A percentile compares a stretch with the other conserved stretches of the same genome.
phyloP scores from a whole-genome alignment of 805 yeast species.

The Wickerhamiella spandovensis region DNA sequence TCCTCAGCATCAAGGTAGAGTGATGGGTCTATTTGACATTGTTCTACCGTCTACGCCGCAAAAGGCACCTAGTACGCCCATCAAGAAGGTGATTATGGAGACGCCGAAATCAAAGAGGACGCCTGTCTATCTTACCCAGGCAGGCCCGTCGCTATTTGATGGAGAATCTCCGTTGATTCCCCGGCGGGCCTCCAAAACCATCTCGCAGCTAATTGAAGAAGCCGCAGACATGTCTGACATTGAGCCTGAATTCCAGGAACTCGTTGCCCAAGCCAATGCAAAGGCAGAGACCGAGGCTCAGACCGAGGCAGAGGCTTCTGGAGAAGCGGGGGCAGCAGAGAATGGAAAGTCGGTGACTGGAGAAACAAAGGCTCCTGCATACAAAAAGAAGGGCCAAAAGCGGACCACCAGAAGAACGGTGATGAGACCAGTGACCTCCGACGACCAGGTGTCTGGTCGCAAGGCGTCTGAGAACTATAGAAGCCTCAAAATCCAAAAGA shows the following conservation, averaged over 20 bases:
- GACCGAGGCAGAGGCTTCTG: not conserved
- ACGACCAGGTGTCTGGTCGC: constrained; percentile 4
- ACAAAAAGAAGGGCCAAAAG: constrained; percentile 27
- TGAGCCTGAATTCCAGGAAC: not conserved
- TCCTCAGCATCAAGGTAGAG: constrained; percentile 71
- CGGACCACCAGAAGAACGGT: constrained; percentile 23
- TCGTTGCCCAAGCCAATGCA: not conserved
- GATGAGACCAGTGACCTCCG: constrained; percentile 9
- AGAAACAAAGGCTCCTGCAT: constrained; percentile 19
- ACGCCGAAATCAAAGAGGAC: constrained; percentile 8
- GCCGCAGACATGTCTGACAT: not conserved
- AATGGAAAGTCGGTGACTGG: too few relatives aligned
- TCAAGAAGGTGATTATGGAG: constrained; percentile 4
- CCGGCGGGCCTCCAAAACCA: not conserved
- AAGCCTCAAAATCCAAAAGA: constrained; percentile 6
- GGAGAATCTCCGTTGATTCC: constrained; percentile 1
- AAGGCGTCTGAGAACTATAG: constrained; percentile 6
- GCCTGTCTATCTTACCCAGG: constrained; percentile 5
- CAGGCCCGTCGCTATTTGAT: not conserved
- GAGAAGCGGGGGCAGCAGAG: too few relatives aligned
- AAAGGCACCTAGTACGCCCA: constrained; percentile 7
- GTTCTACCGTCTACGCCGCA: constrained; percentile 18
- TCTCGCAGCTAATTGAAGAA: not conserved
- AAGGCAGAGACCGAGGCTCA: not conserved
- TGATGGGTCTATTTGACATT: constrained; percentile 58